A percentile compares a stretch with the other conserved stretches of the same genome.
Evolutionary conservation across 352 stramenopile species (phyloP).

Genomic region (Phytophthora pinifolia): DNA sequence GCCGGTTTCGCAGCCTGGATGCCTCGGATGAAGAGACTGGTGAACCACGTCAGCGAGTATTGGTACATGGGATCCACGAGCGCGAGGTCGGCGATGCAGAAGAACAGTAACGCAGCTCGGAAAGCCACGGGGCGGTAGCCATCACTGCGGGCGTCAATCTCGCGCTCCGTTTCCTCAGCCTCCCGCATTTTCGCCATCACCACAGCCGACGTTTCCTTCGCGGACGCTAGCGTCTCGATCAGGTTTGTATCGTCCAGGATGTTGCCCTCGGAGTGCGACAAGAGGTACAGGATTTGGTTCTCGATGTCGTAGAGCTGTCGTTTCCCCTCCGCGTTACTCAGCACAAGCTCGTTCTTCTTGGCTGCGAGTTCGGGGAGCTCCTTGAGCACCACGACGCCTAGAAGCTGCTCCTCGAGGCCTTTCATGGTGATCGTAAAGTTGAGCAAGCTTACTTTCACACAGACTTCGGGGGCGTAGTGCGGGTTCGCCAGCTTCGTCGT

Average conservation of each 20-base stretch:
- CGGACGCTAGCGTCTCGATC: conserved; percentile 88
- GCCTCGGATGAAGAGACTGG: conserved; percentile 88
- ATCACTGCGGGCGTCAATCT: conserved; percentile 88
- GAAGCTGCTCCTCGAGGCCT: conserved; percentile 89
- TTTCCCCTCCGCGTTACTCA: conserved; percentile 89
- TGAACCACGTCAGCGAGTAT: conserved; percentile 94
- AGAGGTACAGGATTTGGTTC: conserved; percentile 90
- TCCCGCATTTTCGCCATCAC: conserved; percentile 91
- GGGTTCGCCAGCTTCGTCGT: conserved; percentile 93
- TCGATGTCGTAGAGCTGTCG: conserved; percentile 91
- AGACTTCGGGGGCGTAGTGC: conserved; percentile 91
- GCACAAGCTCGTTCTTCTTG: conserved; percentile 91
- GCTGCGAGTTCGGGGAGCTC: conserved; percentile 89
- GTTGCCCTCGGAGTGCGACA: conserved; percentile 91
- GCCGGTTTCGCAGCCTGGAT: conserved; percentile 79
- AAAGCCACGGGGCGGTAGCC: conserved; percentile 89
- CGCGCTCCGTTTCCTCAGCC: conserved; percentile 88
- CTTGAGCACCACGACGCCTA: conserved; percentile 88
- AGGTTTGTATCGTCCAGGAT: conserved; percentile 93
- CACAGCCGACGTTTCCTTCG: conserved; percentile 77
- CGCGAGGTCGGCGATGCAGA: conserved; percentile 89
- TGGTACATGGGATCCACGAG: conserved; percentile 92
- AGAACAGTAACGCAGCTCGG: conserved; percentile 88
- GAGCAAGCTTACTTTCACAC: conserved; percentile 91
- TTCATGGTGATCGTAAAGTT: conserved; percentile 95